These are phyloP conservation scores for Chenopodium formosanum DNA, from an alignment of 148 eudicot genomes.

Conservation along the genomic window DNA sequence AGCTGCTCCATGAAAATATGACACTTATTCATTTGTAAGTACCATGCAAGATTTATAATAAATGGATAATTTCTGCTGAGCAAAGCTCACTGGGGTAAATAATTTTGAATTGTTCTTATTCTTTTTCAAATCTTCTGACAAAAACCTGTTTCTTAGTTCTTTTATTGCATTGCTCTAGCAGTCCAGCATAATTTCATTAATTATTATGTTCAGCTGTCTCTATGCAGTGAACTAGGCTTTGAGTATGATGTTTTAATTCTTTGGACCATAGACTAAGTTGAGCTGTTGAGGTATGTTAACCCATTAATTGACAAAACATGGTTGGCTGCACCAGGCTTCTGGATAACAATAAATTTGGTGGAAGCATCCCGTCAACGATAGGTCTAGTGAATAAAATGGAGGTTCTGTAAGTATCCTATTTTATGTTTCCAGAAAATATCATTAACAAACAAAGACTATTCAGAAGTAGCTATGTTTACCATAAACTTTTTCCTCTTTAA, in stretches of 20 bases:
- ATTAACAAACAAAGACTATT: neutral
- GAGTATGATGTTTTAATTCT: neutral
- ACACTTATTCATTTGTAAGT: constrained; percentile 75
- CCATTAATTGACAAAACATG: neutral
- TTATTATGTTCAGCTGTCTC: neutral
- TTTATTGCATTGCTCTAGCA: neutral
- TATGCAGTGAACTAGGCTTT: neutral
- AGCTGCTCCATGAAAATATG: constrained; percentile 62
- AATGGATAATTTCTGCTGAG: neutral
- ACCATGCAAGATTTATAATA: constrained; percentile 4
- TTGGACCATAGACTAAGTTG: neutral
- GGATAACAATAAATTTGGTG: constrained; percentile 59
- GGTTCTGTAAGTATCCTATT: constrained; percentile 63
- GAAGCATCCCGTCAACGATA: constrained; percentile 58
- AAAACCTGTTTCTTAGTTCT: neutral
- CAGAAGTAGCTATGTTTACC: neutral
- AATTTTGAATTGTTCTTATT: neutral
- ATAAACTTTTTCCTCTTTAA: neutral
- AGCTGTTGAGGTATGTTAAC: neutral
- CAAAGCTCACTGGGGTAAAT: neutral
- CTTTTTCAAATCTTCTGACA: neutral
- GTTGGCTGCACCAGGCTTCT: constrained; percentile 45
- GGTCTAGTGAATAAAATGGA: constrained; percentile 54
- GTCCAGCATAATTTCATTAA: neutral
- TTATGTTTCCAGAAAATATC: neutral